A percentile compares a stretch with the other conserved stretches of the same genome.
Conservation (phyloP, 306 rosid species). For the Quercus parvula region DNA sequence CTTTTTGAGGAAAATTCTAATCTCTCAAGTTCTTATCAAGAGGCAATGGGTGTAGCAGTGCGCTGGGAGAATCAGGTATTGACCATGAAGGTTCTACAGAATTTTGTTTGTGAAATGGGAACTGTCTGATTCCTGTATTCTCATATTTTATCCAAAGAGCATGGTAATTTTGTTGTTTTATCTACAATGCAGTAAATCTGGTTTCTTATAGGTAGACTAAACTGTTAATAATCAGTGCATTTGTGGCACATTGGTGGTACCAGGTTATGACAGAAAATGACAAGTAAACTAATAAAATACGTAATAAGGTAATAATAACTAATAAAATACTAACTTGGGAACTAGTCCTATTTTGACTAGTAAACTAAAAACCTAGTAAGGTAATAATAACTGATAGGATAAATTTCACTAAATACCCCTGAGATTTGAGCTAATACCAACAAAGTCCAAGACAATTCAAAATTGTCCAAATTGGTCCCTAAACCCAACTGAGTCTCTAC, state of each 20-base stretch:
- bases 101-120: background rate
- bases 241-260: background rate
- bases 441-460: too few relatives aligned
- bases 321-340: too few relatives aligned
- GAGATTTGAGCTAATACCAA: too few relatives aligned
- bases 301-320: too few relatives aligned
- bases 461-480: too few relatives aligned
- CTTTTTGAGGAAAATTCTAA: slow-evolving; percentile 88
- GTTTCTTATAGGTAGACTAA: background rate
- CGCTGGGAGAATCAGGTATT: slow-evolving; percentile 92
- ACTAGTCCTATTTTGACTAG: too few relatives aligned
- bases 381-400: too few relatives aligned
- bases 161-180: background rate
- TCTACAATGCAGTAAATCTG: background rate
- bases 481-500: too few relatives aligned
- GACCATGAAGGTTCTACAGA: background rate
- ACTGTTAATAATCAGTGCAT: background rate
- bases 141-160: background rate
- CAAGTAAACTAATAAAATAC: too few relatives aligned
- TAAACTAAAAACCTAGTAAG: too few relatives aligned
- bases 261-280: background rate
- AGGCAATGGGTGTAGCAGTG: slow-evolving; percentile 45
- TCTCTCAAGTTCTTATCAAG: slow-evolving; percentile 65
- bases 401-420: too few relatives aligned
- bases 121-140: background rate